phyloP scores from a whole-genome alignment of 2,329 filamentous ascomycete species.

The Samsoniella hepiali region DNA sequence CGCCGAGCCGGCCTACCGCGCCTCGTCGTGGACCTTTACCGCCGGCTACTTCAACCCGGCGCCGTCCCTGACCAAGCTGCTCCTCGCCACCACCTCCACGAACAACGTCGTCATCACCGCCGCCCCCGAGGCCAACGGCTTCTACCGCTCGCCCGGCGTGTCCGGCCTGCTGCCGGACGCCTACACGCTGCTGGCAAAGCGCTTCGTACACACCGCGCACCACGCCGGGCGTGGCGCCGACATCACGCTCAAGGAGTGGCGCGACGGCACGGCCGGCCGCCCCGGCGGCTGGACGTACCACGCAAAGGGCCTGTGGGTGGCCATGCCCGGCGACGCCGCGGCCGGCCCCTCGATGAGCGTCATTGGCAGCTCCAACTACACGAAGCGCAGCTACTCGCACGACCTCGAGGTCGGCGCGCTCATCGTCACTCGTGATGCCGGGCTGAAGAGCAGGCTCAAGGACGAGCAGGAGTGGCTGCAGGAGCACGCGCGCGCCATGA shows the following conservation, averaged over 20 bases:
- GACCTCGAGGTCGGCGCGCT: constrained; percentile 88
- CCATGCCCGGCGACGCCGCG: constrained; percentile 57
- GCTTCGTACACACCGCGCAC: constrained; percentile 66
- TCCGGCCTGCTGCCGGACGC: constrained; percentile 88
- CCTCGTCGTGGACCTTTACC: constrained; percentile 89
- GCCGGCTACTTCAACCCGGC: constrained; percentile 99
- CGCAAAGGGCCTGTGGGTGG: constrained; percentile 92
- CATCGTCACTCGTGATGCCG: constrained; percentile 75
- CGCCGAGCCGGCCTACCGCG: constrained; percentile 57
- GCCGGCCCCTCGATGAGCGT: constrained; percentile 71
- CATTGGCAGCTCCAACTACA: constrained; percentile 93
- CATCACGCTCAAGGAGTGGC: constrained; percentile 84
- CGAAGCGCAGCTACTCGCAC: constrained; percentile 84
- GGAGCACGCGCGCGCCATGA: constrained; percentile 66
- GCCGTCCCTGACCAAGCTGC: constrained; percentile 72
- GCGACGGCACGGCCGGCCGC: constrained; percentile 73
- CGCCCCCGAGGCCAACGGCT: constrained; percentile 90
- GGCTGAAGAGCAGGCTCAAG: constrained; percentile 67
- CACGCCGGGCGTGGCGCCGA: constrained; percentile 46
- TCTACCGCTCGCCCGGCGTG: constrained; percentile 83
- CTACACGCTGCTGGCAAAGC: constrained; percentile 82
- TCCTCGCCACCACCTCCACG: constrained; percentile 68
- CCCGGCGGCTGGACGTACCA: constrained; percentile 95
- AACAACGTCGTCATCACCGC: constrained; percentile 86
- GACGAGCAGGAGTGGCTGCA: constrained; percentile 80